A percentile compares a stretch with the other conserved stretches of the same genome.
Conservation (phyloP, 2,329 filamentous ascomycete species). For the Botrytis aclada region DNA sequence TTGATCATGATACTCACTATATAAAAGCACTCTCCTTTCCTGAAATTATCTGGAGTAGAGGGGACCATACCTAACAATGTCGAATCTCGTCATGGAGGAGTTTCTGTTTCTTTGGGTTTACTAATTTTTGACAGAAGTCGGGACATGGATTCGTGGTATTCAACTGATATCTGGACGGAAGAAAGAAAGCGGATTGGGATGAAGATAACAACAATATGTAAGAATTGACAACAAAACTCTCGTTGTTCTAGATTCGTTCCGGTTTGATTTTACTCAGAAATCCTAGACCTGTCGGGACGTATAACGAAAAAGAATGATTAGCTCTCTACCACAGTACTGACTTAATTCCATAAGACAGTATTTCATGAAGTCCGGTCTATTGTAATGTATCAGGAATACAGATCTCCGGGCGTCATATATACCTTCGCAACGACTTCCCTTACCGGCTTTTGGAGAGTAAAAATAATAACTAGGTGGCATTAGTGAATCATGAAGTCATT, state of each 20-base stretch:
- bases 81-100: too few relatives aligned
- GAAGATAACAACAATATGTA: not conserved
- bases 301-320: not conserved
- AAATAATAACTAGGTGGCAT: not conserved
- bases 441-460: not conserved
- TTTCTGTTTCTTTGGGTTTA: not conserved
- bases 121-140: not conserved
- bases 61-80: too few relatives aligned
- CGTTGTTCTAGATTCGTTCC: too few relatives aligned
- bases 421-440: not conserved
- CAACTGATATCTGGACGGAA: not conserved
- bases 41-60: not conserved
- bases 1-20: not conserved
- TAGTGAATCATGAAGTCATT: not conserved
- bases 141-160: not conserved
- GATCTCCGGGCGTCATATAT: not conserved
- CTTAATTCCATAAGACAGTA: too few relatives aligned
- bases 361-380: not conserved
- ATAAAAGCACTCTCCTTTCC: not conserved
- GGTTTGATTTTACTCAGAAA: rapidly evolving
- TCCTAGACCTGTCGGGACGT: not conserved
- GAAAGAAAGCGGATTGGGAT: not conserved
- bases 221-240: not conserved
- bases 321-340: too few relatives aligned
- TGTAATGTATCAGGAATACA: rapidly evolving